These are phyloP conservation scores for Ophiocytium majus DNA, from an alignment of 352 stramenopile genomes.

Conservation along the genomic window DNA sequence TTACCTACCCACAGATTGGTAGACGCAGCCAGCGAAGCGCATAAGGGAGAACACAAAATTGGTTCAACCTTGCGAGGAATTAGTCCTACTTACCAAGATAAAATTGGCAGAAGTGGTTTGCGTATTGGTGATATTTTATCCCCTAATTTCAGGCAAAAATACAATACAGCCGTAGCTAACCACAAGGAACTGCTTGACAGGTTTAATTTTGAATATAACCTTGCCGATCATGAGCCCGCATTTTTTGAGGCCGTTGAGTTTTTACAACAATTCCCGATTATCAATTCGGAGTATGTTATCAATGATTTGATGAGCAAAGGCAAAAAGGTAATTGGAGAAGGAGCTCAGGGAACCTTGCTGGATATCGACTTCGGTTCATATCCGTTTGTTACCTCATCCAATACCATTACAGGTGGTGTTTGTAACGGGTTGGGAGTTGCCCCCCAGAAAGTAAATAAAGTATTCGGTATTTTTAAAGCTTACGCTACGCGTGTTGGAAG, in stretches of 20 bases:
- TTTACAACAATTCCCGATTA: too few relatives aligned
- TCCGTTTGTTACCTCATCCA: background rate
- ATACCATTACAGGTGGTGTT: background rate
- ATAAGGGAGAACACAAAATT: background rate
- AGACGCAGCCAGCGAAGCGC: background rate
- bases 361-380: slow-evolving; percentile 2
- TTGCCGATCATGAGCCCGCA: too few relatives aligned
- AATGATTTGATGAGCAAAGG: background rate
- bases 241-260: background rate
- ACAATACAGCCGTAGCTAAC: too few relatives aligned
- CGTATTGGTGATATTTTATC: background rate
- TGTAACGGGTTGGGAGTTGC: background rate
- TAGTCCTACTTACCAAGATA: slow-evolving; percentile 6
- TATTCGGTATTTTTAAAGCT: background rate
- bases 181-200: too few relatives aligned
- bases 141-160: too few relatives aligned
- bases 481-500: slow-evolving; percentile 59
- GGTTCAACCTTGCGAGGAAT: background rate
- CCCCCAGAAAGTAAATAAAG: background rate
- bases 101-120: background rate
- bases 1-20: background rate
- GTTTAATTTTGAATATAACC: too few relatives aligned
- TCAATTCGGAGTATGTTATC: background rate
- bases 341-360: slow-evolving; percentile 1
- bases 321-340: background rate